phyloP scores from a whole-genome alignment of 305 asterid species.

The Fraxinus dipetala region DNA sequence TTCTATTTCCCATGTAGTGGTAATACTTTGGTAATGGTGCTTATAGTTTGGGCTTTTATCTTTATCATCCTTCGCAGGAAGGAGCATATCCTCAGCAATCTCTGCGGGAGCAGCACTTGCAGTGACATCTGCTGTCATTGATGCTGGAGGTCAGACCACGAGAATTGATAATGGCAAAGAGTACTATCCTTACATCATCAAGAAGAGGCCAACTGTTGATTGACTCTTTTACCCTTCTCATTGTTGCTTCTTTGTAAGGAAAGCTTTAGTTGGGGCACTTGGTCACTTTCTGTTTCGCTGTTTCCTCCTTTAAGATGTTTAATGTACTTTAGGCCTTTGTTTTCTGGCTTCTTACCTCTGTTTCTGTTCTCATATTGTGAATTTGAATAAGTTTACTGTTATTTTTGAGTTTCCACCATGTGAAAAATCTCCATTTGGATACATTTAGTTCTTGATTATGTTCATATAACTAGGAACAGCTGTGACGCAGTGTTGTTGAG shows the following conservation, averaged over 20 bases:
- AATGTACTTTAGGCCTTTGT: constrained; percentile 25
- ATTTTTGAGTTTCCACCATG: constrained; percentile 13
- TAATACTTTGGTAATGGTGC: neutral
- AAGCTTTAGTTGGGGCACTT: constrained; percentile 24
- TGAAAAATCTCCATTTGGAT: constrained; percentile 19
- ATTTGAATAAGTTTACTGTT: constrained; percentile 25
- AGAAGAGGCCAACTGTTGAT: constrained; percentile 57
- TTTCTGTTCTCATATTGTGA: constrained; percentile 25
- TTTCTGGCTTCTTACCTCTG: constrained; percentile 26
- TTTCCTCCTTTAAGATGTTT: constrained; percentile 5
- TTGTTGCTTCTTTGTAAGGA: constrained; percentile 21
- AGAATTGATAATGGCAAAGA: constrained; percentile 80
- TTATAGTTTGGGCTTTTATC: constrained; percentile 12
- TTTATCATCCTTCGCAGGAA: constrained; percentile 45
- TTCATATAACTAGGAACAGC: constrained; percentile 19
- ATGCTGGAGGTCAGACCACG: constrained; percentile 73
- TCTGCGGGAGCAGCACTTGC: constrained; percentile 92
- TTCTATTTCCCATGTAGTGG: neutral
- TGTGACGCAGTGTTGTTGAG: constrained; percentile 1
- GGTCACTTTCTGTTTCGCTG: neutral
- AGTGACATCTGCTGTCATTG: constrained; percentile 64
- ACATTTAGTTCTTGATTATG: constrained; percentile 16
- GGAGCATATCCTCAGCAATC: constrained; percentile 72
- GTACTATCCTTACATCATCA: constrained; percentile 72
- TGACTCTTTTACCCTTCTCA: neutral